phyloP scores from a whole-genome alignment of 768 basidiomycete genomes.

The Chalciporus sphaerocephalus region DNA sequence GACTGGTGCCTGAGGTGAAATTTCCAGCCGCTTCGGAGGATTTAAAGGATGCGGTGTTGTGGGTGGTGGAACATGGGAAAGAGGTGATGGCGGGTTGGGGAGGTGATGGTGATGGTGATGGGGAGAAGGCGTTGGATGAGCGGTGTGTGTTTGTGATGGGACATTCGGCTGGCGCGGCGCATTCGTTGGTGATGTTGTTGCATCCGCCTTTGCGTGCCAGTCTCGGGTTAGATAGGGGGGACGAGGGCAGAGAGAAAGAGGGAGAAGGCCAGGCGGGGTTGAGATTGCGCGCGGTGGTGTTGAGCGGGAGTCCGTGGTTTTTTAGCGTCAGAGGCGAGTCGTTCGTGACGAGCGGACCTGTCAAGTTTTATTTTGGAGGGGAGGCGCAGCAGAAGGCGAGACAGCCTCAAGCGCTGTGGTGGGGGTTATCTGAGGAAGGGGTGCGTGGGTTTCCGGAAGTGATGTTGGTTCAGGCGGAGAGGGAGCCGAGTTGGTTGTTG shows the following conservation, averaged over 20 bases:
- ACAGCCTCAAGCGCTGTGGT: slow-evolving; percentile 41
- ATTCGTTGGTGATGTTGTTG: slow-evolving; percentile 43
- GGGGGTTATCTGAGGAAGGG: slow-evolving; percentile 31
- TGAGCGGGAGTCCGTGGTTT: slow-evolving; percentile 45
- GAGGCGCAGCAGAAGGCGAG: slow-evolving; percentile 38
- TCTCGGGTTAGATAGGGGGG: slow-evolving; percentile 14
- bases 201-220: slow-evolving; percentile 27
- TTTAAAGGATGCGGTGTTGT: slow-evolving; percentile 54
- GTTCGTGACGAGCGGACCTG: slow-evolving; percentile 22
- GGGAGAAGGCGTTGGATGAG: slow-evolving; percentile 33
- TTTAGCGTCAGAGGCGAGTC: slow-evolving; percentile 27
- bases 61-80: slow-evolving; percentile 40
- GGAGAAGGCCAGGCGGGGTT: slow-evolving; percentile 16
- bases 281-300: slow-evolving; percentile 40
- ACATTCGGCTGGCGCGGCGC: slow-evolving; percentile 60
- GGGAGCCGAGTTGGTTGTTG: slow-evolving; percentile 47
- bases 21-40: slow-evolving; percentile 57
- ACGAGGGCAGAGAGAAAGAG: slow-evolving; percentile 17
- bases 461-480: slow-evolving; percentile 47
- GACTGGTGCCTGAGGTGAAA: slow-evolving; percentile 52
- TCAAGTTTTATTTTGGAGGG: slow-evolving; percentile 35
- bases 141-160: slow-evolving; percentile 46
- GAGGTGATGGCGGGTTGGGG: slow-evolving; percentile 12
- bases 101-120: slow-evolving; percentile 2
- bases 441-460: slow-evolving; percentile 43